These are phyloP conservation scores for Starmerella apis DNA, from an alignment of 805 yeast species.

Conservation along the genomic window DNA sequence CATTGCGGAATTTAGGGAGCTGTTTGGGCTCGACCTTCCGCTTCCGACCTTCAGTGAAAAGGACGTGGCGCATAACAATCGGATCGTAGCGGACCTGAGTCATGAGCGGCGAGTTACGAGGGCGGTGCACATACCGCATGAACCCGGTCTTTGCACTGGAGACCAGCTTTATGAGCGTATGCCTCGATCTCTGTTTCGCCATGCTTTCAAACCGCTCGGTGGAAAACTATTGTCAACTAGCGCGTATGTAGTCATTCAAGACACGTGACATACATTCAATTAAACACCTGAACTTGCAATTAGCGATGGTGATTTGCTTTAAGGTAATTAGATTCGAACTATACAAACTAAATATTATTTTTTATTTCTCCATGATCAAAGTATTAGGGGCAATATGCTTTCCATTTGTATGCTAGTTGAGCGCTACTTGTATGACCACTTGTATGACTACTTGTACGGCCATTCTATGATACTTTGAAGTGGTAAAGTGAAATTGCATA, in stretches of 20 bases:
- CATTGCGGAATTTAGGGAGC: slow-evolving; percentile 25
- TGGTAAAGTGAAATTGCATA: too few species aligned
- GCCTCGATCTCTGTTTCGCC: slow-evolving; percentile 59
- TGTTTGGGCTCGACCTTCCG: slow-evolving; percentile 47
- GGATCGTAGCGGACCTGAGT: slow-evolving; percentile 84
- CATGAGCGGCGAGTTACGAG: slow-evolving; percentile 69
- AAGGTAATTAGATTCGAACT: too few species aligned
- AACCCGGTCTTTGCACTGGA: slow-evolving; percentile 89
- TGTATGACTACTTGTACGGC: too few species aligned
- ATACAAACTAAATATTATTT: too few species aligned
- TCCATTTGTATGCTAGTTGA: too few species aligned
- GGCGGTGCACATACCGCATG: slow-evolving; percentile 67
- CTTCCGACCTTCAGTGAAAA: slow-evolving; percentile 80
- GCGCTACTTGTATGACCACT: too few species aligned
- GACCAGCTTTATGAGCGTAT: slow-evolving; percentile 71
- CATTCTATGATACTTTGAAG: too few species aligned
- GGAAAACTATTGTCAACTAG: background rate
- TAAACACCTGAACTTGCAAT: too few species aligned
- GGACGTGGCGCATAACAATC: slow-evolving; percentile 71
- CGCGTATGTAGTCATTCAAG: background rate
- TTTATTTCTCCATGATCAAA: too few species aligned
- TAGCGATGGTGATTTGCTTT: too few species aligned
- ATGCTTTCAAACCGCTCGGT: slow-evolving; percentile 7
- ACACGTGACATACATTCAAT: background rate
- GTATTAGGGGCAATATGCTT: too few species aligned